A percentile compares a stretch with the other conserved stretches of the same genome.
These are phyloP conservation scores for thale cress (Arabidopsis thaliana) DNA, from an alignment of 345 rosid species.

Conservation along the genomic window TAIR10.1 NC_003076.8:4585501-4586000, in stretches of 20 bases:
- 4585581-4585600: conserved; percentile 13
- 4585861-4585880: neutral
- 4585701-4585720: neutral
- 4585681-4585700: neutral
- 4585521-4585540: conserved; percentile 1
- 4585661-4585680: conserved; percentile 15
- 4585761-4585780: conserved; percentile 95
- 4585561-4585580: neutral
- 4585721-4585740: conserved; percentile 64
- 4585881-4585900: conserved; percentile 6
- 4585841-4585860: conserved; percentile 26
- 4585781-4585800: conserved; percentile 94
- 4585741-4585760: conserved; percentile 86
- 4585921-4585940: conserved; percentile 15
- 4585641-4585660: conserved; percentile 62
- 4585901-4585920: conserved; percentile 9
- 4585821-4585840: conserved; percentile 21
- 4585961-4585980: conserved; percentile 64
- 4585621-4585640: conserved; percentile 84
- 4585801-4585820: conserved; percentile 62
- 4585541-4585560: neutral
- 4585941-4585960: conserved; percentile 20
- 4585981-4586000: conserved; percentile 89
- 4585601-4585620: conserved; percentile 92
- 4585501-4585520: conserved; percentile 11